Evolutionary conservation across 306 rosid genomes (phyloP), one percentile per base, ranked within the genome.

Genomic region (Mucuna pruriens): DNA sequence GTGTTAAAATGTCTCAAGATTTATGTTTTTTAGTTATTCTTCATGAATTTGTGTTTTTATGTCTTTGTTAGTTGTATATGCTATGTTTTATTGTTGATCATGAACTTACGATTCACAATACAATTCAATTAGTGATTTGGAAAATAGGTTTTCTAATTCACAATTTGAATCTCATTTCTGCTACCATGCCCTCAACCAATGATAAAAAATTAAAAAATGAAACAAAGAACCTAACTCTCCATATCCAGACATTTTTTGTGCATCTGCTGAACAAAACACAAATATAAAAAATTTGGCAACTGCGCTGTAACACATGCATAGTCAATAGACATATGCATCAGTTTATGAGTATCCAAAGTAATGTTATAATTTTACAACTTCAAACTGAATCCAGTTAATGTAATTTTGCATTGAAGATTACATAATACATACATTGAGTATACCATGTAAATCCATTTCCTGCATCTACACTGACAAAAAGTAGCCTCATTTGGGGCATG

Each of bases 371-470:
- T 33, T 34, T 23, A 29, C 20, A 73, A 34, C 22, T 66, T 74
- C 81, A 68, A 80, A 83, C 38, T 75, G 17, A 84, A 55, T 23
- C 29, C 82, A 48, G n/a, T 58, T 26, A 42, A 69, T 13, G 62
- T 26, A 54, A 67, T 15, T 42, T 51, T 40, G 46, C 51, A 61
- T 17, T 61, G 17, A 77, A 69, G 54, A 55, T 46, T 42, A 55
- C 25, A 70, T 63, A 65, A 45, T 42, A 55, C 25, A 70, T 63
- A 65, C 72, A 10, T 58, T 8, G 69, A 40, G 29, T 11, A 49
- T 15, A 15, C 16, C 46, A 52, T 20, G 82, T 7, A 44, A 54
- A 33, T 70, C 61, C 82, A 54, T 46, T 63, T 81, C 76, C 42
- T 10, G 15, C 51, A 77, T 51, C 38, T 38, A 73, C 57, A 34